These are phyloP conservation scores for Sanguinoderma infundibulare DNA, from an alignment of 1,284 basidiomycete species.

Conservation along the genomic window DNA sequence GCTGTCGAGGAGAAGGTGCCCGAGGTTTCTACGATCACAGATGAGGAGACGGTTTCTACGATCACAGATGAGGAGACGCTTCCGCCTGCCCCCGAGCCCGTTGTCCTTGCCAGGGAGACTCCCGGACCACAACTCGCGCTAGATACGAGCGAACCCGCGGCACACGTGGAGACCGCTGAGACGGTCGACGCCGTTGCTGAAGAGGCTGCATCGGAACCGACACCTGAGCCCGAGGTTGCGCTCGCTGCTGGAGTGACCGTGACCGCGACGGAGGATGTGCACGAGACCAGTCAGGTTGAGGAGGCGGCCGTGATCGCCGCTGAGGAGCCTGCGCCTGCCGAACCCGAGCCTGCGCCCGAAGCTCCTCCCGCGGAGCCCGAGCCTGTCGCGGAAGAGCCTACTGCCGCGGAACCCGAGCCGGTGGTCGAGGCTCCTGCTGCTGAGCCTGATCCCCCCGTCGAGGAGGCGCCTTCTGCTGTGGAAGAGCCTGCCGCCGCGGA, in stretches of 20 bases:
- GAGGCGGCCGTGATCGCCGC: neutral
- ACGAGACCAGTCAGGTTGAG: neutral
- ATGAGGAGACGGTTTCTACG: constrained; percentile 11
- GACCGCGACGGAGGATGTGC: neutral
- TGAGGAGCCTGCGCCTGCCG: neutral
- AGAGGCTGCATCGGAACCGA: constrained; percentile 10
- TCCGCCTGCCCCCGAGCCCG: constrained; percentile 38
- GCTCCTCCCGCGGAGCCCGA: constrained; percentile 3
- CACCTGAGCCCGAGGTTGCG: neutral
- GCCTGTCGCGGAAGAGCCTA: neutral
- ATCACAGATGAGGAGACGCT: constrained; percentile 18
- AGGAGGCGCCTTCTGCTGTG: neutral
- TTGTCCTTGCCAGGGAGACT: constrained; percentile 43
- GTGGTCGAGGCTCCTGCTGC: neutral
- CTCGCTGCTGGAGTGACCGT: neutral
- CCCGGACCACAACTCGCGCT: constrained; percentile 42
- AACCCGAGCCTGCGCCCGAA: constrained; percentile 9
- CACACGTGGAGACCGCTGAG: constrained; percentile 26
- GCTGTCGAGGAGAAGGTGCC: constrained; percentile 11
- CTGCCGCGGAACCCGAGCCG: neutral
- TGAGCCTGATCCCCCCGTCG: neutral
- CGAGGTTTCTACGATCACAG: neutral
- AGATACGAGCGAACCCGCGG: constrained; percentile 33
- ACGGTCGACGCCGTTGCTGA: constrained; percentile 19
- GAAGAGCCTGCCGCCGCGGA: neutral